Evolutionary conservation across 192 early-diverging fungal species (phyloP).

Genomic region (Tieghemiomyces parasiticus): DNA sequence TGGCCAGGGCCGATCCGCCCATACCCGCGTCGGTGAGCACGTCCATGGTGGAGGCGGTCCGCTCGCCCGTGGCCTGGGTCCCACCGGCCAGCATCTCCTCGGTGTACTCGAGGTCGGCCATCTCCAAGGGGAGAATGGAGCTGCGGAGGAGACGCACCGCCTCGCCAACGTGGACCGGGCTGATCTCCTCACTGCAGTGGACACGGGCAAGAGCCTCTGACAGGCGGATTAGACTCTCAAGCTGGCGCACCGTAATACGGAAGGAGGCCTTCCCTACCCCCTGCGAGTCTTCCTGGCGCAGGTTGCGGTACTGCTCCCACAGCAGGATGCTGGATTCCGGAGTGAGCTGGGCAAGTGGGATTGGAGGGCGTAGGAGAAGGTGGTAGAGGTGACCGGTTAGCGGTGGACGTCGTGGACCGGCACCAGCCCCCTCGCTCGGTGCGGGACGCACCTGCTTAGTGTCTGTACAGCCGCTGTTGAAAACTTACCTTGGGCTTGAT

Average conservation of each 20-base stretch:
- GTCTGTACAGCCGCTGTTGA: too few species aligned
- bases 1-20: not conserved
- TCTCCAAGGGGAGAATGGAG: constrained; percentile 78
- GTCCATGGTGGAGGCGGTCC: too few species aligned
- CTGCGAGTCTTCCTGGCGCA: constrained; percentile 74
- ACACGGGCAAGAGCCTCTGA: constrained; percentile 90
- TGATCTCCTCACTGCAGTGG: constrained; percentile 53
- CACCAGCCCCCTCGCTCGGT: too few species aligned
- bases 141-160: constrained; percentile 70
- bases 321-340: constrained; percentile 61
- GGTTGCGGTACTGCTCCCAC: constrained; percentile 68
- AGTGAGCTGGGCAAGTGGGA: constrained; percentile 48
- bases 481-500: constrained; percentile 66
- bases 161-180: constrained; percentile 58
- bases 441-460: too few species aligned
- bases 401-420: too few species aligned
- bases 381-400: too few species aligned
- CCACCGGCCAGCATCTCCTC: constrained; percentile 20
- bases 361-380: too few species aligned
- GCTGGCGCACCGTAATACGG: constrained; percentile 91
- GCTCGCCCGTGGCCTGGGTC: not conserved
- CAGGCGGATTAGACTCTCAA: constrained; percentile 91
- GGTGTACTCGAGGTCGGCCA: constrained; percentile 54
- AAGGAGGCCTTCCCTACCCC: constrained; percentile 55
- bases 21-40: not conserved